Evolutionary conservation across 2,329 filamentous ascomycete species (phyloP), one percentile per base, ranked within the genome.

Genomic region (Hansfordia pulvinata): DNA sequence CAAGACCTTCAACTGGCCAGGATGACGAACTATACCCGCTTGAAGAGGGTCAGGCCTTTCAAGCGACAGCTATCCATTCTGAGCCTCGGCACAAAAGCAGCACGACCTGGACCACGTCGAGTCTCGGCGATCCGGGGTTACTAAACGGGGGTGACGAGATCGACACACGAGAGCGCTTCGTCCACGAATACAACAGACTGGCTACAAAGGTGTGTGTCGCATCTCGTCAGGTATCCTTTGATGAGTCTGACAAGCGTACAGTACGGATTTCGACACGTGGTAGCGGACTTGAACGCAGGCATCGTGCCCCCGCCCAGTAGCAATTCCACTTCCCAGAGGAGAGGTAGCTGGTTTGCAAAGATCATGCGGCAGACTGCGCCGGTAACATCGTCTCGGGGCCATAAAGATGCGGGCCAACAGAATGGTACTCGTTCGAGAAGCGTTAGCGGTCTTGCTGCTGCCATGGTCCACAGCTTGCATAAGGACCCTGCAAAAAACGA

Each of bases 151-250:
- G 50, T 4, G 66, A 69, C 20, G 60, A 62, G 17, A 43, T 61
- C 10, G 58, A 62, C 19, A 56, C 64, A 28, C 55, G 67, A 17
- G 43, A 49, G 2, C 39, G 48, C 3, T 69, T 68, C 41, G 44
- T 75, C 5, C 39, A 60, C 6, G 65, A 74, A 36, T 78, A 75
- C 44, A 77, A 77, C 42, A 53, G 58, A 4, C 44, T 76, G 5
- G 72, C 73, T 3, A 60, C 55, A 30, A 68, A 68, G 59, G 71
- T 73, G 33, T 17, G 35, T 28, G 19, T 2, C 10, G 5, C 11
- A 16, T 19, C 5, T 6, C 14, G 14, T 19, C 9, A 19, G 31
- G 10, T 23, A 5, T 19, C 12, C 23, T n/a, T 6, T 11, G 19
- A 30, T 39, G 13, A 39, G 29, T 17, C 23, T n/a, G n/a, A 16